These are phyloP conservation scores for Tulasnella sp. DNA, from an alignment of 768 basidiomycete genomes.

Conservation along the genomic window DNA sequence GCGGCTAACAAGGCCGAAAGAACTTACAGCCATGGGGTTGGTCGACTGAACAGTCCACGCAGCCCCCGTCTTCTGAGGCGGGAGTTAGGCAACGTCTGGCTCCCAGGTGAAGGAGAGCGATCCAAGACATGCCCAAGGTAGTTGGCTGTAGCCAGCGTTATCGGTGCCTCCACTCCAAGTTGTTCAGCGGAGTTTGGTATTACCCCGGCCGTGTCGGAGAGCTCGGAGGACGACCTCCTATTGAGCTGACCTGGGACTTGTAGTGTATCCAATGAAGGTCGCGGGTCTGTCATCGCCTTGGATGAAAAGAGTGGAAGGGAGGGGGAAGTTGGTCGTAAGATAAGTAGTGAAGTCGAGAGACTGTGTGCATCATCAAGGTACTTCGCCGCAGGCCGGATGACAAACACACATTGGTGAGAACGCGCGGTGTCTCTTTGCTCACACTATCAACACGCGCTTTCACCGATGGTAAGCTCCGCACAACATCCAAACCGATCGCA, in stretches of 20 bases:
- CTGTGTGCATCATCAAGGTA: neutral
- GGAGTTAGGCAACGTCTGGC: neutral
- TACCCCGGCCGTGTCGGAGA: neutral
- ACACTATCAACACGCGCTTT: neutral
- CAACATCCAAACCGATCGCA: neutral
- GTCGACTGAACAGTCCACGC: constrained; percentile 64
- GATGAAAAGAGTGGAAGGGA: neutral
- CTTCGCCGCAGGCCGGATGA: neutral
- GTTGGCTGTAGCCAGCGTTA: neutral
- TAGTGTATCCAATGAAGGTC: neutral
- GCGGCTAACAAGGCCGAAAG: neutral
- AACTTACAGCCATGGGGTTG: constrained; percentile 57
- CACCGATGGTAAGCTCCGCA: neutral
- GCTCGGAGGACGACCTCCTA: neutral
- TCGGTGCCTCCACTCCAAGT: neutral
- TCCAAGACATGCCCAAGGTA: neutral
- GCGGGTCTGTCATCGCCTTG: neutral
- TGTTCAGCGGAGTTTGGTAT: neutral
- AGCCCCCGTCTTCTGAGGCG: neutral
- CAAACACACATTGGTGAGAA: neutral
- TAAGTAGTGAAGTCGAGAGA: neutral
- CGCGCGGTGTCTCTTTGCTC: neutral
- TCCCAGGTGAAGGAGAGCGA: neutral
- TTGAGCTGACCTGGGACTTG: neutral
- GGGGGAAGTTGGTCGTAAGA: neutral